These are phyloP conservation scores for Podospora didyma DNA, from an alignment of 495 filamentous ascomycete genomes.

Conservation along the genomic window DNA sequence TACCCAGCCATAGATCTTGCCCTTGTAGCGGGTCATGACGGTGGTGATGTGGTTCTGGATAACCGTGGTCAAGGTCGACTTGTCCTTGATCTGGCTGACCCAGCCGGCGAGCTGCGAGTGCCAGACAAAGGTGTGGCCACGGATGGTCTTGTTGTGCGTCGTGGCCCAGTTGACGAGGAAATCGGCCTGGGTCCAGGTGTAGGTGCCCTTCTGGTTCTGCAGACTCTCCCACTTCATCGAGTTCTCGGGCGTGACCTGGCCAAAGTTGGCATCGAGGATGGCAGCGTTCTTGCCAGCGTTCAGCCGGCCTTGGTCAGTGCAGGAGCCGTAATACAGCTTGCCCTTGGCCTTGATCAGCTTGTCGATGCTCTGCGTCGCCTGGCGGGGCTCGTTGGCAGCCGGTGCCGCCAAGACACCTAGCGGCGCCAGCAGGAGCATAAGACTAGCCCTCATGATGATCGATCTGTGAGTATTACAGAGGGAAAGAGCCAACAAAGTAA, in stretches of 20 bases:
- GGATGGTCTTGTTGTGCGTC: constrained; percentile 52
- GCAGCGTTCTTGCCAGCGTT: constrained; percentile 46
- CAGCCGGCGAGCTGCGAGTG: constrained; percentile 61
- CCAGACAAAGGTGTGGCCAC: constrained; percentile 63
- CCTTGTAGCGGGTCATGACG: constrained; percentile 55
- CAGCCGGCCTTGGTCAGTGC: constrained; percentile 52
- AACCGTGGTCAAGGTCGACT: constrained; percentile 45
- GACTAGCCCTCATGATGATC: constrained; percentile 38
- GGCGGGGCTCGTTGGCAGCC: constrained; percentile 30
- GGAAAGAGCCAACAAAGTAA: too few species aligned
- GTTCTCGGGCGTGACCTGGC: constrained; percentile 64
- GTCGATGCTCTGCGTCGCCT: constrained; percentile 48
- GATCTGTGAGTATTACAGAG: neutral
- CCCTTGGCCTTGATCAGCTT: constrained; percentile 54
- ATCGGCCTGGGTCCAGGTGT: constrained; percentile 51
- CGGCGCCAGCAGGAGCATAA: constrained; percentile 33
- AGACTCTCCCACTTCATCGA: constrained; percentile 61
- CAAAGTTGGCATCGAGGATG: constrained; percentile 58
- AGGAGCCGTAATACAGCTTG: constrained; percentile 58
- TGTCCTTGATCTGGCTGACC: constrained; percentile 53
- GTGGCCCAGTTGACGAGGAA: constrained; percentile 58
- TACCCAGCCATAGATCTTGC: constrained; percentile 59
- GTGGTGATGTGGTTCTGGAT: constrained; percentile 58
- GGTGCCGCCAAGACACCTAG: constrained; percentile 31
- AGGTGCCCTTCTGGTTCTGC: constrained; percentile 42